phyloP scores from a whole-genome alignment of 176 grass and related monocot genomes.

The Oryza longistaminata region DNA sequence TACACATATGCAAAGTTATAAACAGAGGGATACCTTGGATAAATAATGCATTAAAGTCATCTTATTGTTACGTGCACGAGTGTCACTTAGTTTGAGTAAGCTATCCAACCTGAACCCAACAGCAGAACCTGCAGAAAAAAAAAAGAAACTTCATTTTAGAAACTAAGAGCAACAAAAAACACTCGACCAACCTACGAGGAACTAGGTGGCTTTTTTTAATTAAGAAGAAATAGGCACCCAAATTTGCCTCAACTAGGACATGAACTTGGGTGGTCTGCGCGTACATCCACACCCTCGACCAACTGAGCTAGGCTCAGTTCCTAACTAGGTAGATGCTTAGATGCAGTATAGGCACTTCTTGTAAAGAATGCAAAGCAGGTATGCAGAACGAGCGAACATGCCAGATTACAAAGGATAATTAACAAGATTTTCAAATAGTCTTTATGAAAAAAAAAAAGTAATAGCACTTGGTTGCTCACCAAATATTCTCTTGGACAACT shows the following conservation, averaged over 20 bases:
- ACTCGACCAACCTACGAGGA: too few relatives aligned
- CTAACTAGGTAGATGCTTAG: neutral
- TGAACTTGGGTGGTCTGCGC: too few relatives aligned
- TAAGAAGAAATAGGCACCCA: too few relatives aligned
- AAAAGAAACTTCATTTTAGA: neutral
- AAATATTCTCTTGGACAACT: conserved; percentile 30
- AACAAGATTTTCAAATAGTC: neutral
- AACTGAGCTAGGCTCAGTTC: too few relatives aligned
- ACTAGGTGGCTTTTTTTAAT: too few relatives aligned
- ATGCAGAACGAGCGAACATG: neutral
- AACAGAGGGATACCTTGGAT: conserved; percentile 66
- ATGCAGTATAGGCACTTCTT: neutral
- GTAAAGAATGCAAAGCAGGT: neutral
- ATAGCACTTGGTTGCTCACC: neutral
- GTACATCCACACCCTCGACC: too few relatives aligned
- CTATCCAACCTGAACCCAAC: conserved; percentile 99
- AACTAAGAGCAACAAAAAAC: conserved; percentile 12
- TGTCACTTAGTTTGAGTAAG: conserved; percentile 95
- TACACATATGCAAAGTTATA: neutral
- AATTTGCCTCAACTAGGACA: too few relatives aligned
- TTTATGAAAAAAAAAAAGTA: neutral
- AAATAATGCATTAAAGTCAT: conserved; percentile 99
- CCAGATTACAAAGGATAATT: neutral
- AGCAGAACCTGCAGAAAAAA: conserved; percentile 75
- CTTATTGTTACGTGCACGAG: conserved; percentile 96